These are phyloP conservation scores for Kalmanozyma brasiliensis DNA, from an alignment of 1,284 basidiomycete species.

Conservation along the genomic window DNA sequence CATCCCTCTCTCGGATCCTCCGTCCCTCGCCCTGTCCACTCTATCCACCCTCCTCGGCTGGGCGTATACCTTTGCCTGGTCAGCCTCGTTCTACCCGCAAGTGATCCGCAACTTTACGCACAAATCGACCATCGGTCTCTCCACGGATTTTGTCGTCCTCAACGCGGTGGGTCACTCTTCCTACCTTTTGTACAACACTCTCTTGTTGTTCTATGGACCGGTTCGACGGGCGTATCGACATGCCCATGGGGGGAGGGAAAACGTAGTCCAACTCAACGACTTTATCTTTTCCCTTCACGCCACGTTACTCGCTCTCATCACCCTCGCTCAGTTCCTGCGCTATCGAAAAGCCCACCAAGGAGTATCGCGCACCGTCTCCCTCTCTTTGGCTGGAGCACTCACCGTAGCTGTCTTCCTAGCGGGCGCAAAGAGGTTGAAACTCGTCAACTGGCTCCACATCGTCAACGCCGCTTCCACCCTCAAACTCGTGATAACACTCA, in stretches of 20 bases:
- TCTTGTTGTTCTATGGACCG: conserved; percentile 34
- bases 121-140: conserved; percentile 46
- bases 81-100: conserved; percentile 63
- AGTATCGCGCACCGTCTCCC: conserved; percentile 8
- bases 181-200: conserved; percentile 51
- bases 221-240: conserved; percentile 51
- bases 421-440: conserved; percentile 11
- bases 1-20: not conserved
- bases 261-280: conserved; percentile 56
- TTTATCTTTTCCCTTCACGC: conserved; percentile 53
- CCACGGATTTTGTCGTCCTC: conserved; percentile 55
- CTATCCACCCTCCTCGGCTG: conserved; percentile 59
- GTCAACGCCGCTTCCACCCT: conserved; percentile 61
- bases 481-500: conserved; percentile 68
- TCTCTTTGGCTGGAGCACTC: conserved; percentile 10
- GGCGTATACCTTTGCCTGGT: conserved; percentile 60
- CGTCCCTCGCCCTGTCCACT: conserved; percentile 5
- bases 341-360: conserved; percentile 8
- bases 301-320: conserved; percentile 25
- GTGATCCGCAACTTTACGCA: conserved; percentile 41
- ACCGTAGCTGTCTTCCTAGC: conserved; percentile 14
- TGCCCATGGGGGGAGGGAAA: conserved; percentile 40
- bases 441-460: conserved; percentile 39
- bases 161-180: conserved; percentile 56
- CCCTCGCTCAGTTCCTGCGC: conserved; percentile 9